phyloP scores from a whole-genome alignment of 495 filamentous ascomycete genomes.

The Penicillium ochrochloron region DNA sequence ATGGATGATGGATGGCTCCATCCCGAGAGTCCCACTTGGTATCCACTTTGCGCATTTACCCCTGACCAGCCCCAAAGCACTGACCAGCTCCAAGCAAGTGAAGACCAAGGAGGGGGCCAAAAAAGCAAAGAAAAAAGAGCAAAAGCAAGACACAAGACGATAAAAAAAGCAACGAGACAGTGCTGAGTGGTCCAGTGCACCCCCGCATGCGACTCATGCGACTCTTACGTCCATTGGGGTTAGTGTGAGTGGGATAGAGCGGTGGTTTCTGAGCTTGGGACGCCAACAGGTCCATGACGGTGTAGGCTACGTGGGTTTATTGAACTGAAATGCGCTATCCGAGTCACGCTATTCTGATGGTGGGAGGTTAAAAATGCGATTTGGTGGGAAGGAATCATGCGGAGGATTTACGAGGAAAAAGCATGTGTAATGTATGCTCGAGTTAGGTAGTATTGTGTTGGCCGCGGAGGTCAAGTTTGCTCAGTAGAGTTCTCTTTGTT shows the following conservation, averaged over 20 bases:
- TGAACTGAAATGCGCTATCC: conserved; percentile 3
- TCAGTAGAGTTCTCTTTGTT: not conserved
- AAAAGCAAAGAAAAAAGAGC: conserved; percentile 3
- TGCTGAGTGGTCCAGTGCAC: not conserved
- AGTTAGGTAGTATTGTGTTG: not conserved
- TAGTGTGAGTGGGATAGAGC: not conserved
- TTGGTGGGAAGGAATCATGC: not conserved
- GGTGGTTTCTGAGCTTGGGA: not conserved
- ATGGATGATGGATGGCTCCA: conserved; percentile 16
- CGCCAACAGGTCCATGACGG: not conserved
- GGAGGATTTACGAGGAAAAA: not conserved
- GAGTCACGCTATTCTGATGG: conserved; percentile 8
- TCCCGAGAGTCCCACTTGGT: conserved; percentile 21
- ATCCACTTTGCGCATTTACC: conserved; percentile 33
- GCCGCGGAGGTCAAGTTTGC: not conserved
- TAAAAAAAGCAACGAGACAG: conserved; percentile 19
- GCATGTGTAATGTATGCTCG: not conserved
- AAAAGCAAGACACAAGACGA: conserved; percentile 10
- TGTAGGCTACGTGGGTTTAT: not conserved
- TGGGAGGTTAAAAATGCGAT: not conserved
- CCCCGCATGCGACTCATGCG: conserved; percentile 1
- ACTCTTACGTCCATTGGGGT: not conserved
- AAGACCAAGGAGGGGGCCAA: not conserved
- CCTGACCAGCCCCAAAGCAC: conserved; percentile 28
- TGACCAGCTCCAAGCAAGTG: conserved; percentile 19